Evolutionary conservation across 305 asterid species (phyloP).

Genomic region (Ajuga reptans): DNA sequence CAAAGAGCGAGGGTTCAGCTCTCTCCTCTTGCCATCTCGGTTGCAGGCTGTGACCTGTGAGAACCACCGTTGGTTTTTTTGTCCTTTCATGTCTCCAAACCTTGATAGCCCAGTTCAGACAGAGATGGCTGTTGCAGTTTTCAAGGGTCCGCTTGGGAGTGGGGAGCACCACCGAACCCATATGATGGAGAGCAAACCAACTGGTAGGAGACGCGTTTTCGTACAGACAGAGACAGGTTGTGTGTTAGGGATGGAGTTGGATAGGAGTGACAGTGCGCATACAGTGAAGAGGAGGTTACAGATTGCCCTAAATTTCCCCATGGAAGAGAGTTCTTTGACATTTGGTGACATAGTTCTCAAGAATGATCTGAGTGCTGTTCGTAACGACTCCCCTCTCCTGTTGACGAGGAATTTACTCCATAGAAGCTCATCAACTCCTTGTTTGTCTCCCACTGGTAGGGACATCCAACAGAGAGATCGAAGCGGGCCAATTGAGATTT

Average conservation of each 20-base stretch:
- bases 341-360: constrained; percentile 86
- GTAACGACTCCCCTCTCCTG: constrained; percentile 77
- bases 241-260: constrained; percentile 93
- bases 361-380: constrained; percentile 79
- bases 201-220: constrained; percentile 81
- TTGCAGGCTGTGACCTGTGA: constrained; percentile 41
- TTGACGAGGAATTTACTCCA: constrained; percentile 74
- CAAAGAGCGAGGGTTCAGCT: constrained; percentile 45
- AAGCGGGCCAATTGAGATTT: constrained; percentile 79
- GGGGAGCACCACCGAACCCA: constrained; percentile 53
- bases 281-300: constrained; percentile 91
- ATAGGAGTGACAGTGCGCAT: constrained; percentile 78
- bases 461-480: constrained; percentile 76
- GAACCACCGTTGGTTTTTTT: constrained; percentile 20
- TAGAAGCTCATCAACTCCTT: constrained; percentile 94
- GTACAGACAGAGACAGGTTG: constrained; percentile 94
- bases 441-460: constrained; percentile 86
- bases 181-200: constrained; percentile 52
- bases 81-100: constrained; percentile 63
- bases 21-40: constrained; percentile 53
- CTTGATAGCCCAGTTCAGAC: constrained; percentile 86
- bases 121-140: constrained; percentile 88
- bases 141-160: constrained; percentile 55
- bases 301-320: constrained; percentile 74
- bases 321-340: constrained; percentile 82